These are phyloP conservation scores for Croton setiger DNA, from an alignment of 441 rosid species.

Conservation along the genomic window DNA sequence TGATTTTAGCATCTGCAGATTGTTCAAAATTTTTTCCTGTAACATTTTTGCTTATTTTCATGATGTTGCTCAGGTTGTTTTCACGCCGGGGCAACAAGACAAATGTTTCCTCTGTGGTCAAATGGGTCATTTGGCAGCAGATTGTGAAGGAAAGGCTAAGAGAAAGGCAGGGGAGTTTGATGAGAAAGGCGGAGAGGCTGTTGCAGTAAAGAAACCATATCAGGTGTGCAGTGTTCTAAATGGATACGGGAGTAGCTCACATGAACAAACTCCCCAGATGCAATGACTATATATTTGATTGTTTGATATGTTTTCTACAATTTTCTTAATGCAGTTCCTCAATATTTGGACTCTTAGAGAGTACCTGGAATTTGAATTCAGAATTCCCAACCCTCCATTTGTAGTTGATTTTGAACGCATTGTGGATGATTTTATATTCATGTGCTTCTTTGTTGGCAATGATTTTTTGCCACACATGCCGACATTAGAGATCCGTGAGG, in stretches of 20 bases:
- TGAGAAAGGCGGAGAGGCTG: slow-evolving; percentile 70
- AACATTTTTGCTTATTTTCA: slow-evolving; percentile 5
- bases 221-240: slow-evolving; percentile 47
- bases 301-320: not conserved
- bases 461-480: slow-evolving; percentile 99
- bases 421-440: slow-evolving; percentile 98
- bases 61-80: slow-evolving; percentile 59
- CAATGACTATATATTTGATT: not conserved
- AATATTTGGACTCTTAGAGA: slow-evolving; percentile 96
- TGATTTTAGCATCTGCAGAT: not conserved
- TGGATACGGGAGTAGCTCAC: slow-evolving; percentile 8
- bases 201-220: slow-evolving; percentile 75
- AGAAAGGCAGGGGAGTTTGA: slow-evolving; percentile 89
- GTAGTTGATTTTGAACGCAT: slow-evolving; percentile 68
- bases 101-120: slow-evolving; percentile 98
- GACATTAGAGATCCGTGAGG: slow-evolving; percentile 98
- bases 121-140: slow-evolving; percentile 84
- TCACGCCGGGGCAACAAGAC: slow-evolving; percentile 87
- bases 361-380: slow-evolving; percentile 80
- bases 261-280: not conserved
- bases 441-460: slow-evolving; percentile 98
- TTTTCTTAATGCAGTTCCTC: slow-evolving; percentile 57
- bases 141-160: slow-evolving; percentile 88
- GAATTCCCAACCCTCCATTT: slow-evolving; percentile 50
- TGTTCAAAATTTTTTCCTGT: slow-evolving; percentile 1